Evolutionary conservation across 345 rosid species (phyloP).

Genomic region (Brassica carinata): DNA sequence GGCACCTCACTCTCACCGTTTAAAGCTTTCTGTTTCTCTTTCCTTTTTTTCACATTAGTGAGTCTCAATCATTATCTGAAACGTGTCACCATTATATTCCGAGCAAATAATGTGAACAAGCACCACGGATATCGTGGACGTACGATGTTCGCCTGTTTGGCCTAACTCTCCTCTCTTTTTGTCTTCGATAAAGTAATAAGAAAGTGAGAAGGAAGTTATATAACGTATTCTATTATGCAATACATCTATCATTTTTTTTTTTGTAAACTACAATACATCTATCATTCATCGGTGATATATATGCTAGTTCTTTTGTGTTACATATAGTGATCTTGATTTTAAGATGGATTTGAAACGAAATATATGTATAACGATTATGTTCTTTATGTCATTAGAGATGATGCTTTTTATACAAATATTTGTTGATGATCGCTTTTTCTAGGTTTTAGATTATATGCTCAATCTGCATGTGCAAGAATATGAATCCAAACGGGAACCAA

Average conservation of each 20-base stretch:
- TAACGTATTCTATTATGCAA: background rate
- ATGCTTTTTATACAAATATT: background rate
- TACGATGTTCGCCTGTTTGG: constrained; percentile 17
- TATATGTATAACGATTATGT: background rate
- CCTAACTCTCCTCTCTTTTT: constrained; percentile 11
- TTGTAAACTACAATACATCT: background rate
- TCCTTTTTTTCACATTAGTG: constrained; percentile 10
- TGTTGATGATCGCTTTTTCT: background rate
- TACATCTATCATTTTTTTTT: too few species aligned
- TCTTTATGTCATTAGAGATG: background rate
- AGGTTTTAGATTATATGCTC: background rate
- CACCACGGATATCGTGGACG: constrained; percentile 27
- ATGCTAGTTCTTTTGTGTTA: background rate
- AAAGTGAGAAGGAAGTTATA: background rate
- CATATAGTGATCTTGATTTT: background rate
- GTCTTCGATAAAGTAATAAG: background rate
- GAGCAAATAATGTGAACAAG: constrained; percentile 16
- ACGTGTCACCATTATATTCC: constrained; percentile 22
- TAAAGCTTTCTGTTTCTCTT: constrained; percentile 34
- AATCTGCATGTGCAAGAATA: background rate
- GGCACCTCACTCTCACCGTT: constrained; percentile 22
- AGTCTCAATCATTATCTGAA: constrained; percentile 17
- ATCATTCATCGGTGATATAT: background rate
- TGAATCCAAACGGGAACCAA: background rate
- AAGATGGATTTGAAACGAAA: background rate